Conservation (phyloP, 2,329 filamentous ascomycete species). For the Amesomyces nigricolor region DNA sequence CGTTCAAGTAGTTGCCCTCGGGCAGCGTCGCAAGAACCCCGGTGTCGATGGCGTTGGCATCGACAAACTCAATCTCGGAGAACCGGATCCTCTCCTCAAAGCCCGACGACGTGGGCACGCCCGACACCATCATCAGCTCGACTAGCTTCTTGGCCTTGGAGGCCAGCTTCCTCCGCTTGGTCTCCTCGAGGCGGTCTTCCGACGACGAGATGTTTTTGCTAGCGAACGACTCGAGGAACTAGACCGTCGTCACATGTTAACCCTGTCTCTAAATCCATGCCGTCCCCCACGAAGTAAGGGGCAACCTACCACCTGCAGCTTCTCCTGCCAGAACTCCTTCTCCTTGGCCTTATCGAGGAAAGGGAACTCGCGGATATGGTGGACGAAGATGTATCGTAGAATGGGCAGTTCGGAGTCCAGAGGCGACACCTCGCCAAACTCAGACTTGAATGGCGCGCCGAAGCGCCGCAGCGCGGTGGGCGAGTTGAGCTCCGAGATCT, state of each 20-base stretch:
- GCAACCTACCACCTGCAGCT: slow-evolving; percentile 76
- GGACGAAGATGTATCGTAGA: slow-evolving; percentile 92
- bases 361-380: slow-evolving; percentile 95
- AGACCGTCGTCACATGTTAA: not conserved
- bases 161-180: slow-evolving; percentile 87
- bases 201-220: slow-evolving; percentile 96
- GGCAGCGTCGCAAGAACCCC: slow-evolving; percentile 82
- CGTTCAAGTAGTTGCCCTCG: slow-evolving; percentile 86
- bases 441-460: slow-evolving; percentile 89
- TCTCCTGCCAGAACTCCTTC: slow-evolving; percentile 99
- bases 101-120: slow-evolving; percentile 88
- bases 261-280: not conserved
- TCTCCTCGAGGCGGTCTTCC: slow-evolving; percentile 92
- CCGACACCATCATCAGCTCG: slow-evolving; percentile 99
- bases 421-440: slow-evolving; percentile 86
- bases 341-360: slow-evolving; percentile 95
- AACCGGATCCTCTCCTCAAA: slow-evolving; percentile 98
- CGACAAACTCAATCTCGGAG: slow-evolving; percentile 93
- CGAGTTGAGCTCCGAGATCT: slow-evolving; percentile 89
- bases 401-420: slow-evolving; percentile 92
- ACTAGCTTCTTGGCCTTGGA: slow-evolving; percentile 92
- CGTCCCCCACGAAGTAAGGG: not conserved
- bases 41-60: slow-evolving; percentile 85
- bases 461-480: slow-evolving; percentile 92
- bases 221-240: slow-evolving; percentile 96